phyloP scores from a whole-genome alignment of 768 basidiomycete species.

The Postia placenta region DNA sequence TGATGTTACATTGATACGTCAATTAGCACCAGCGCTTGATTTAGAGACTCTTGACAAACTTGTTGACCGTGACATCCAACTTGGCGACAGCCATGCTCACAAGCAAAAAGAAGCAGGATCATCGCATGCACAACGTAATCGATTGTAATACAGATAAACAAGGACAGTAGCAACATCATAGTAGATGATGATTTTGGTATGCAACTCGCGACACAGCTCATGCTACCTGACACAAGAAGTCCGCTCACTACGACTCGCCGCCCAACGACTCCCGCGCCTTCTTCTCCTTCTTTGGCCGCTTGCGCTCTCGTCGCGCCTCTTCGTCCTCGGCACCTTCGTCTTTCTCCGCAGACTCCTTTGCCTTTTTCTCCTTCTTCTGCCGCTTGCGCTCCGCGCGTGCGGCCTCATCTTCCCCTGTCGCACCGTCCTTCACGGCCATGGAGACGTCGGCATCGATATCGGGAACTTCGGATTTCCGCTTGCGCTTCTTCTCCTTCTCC shows the following conservation, averaged over 20 bases:
- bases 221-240: too few species aligned
- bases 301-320: slow-evolving; percentile 29
- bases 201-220: too few species aligned
- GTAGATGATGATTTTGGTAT: too few species aligned
- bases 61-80: too few species aligned
- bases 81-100: too few species aligned
- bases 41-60: too few species aligned
- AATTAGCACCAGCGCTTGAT: too few species aligned
- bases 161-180: too few species aligned
- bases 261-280: slow-evolving; percentile 35
- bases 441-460: slow-evolving; percentile 40
- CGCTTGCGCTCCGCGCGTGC: slow-evolving; percentile 28
- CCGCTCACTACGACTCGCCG: slow-evolving; percentile 22
- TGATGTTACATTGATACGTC: too few species aligned
- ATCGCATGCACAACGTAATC: too few species aligned
- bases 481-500: slow-evolving; percentile 75
- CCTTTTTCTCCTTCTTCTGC: slow-evolving; percentile 27
- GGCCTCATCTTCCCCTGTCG: slow-evolving; percentile 42
- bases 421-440: slow-evolving; percentile 37
- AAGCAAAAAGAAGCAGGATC: too few species aligned
- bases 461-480: slow-evolving; percentile 62
- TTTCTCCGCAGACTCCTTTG: slow-evolving; percentile 38
- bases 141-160: too few species aligned
- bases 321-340: slow-evolving; percentile 45
- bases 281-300: slow-evolving; percentile 28